phyloP scores from a whole-genome alignment of 2,329 filamentous ascomycete species.

The Cercospora zeae-maydis region DNA sequence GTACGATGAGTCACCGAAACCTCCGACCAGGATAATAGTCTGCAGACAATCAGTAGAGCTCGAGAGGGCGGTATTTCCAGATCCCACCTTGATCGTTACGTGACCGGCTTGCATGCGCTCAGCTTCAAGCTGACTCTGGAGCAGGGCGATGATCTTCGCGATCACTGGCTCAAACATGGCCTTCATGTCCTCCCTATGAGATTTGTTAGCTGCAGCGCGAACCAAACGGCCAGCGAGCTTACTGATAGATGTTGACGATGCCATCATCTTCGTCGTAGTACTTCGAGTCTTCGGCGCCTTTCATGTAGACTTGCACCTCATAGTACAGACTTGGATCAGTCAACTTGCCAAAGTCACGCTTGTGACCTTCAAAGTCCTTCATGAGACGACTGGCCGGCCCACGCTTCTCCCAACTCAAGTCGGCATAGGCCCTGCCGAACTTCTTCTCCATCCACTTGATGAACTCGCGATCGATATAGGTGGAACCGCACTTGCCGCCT shows the following conservation, averaged over 20 bases:
- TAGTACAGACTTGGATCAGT: background rate
- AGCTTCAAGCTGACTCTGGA: slow-evolving; percentile 17
- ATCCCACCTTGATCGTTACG: slow-evolving; percentile 9
- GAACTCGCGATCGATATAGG: slow-evolving; percentile 20
- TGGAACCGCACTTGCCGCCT: slow-evolving; percentile 21
- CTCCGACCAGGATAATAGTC: slow-evolving; percentile 18
- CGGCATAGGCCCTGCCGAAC: slow-evolving; percentile 9
- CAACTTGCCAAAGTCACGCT: slow-evolving; percentile 14
- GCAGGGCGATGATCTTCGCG: slow-evolving; percentile 6
- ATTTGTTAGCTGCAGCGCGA: background rate
- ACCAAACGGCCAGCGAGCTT: background rate
- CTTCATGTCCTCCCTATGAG: background rate
- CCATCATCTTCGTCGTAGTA: slow-evolving; percentile 10
- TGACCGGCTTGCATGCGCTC: slow-evolving; percentile 5
- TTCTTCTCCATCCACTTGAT: slow-evolving; percentile 14
- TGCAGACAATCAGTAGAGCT: background rate
- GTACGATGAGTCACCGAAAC: slow-evolving; percentile 18
- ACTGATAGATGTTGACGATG: background rate
- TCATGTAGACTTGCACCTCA: slow-evolving; percentile 4
- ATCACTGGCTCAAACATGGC: slow-evolving; percentile 16
- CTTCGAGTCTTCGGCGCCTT: background rate
- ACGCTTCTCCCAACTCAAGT: slow-evolving; percentile 5
- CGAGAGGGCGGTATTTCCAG: background rate
- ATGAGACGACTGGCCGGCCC: slow-evolving; percentile 15
- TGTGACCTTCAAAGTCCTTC: slow-evolving; percentile 17